Base-by-base conservation (phyloP, 441 rosid genomes). In the Euphorbia schlechtendalii region DNA sequence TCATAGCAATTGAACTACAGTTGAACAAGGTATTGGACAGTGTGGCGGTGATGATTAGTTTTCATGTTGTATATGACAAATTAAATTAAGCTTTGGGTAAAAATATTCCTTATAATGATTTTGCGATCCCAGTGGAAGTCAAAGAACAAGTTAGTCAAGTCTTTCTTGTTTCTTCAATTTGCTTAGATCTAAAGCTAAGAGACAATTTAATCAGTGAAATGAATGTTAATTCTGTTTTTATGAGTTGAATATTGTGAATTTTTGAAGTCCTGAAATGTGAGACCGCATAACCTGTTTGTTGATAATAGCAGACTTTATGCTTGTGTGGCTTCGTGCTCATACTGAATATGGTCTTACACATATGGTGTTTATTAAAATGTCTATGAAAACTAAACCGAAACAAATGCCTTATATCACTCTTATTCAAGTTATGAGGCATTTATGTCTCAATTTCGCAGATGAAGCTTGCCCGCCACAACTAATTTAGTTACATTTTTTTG, bases 1-100 rank as follows among this genome's bases (percentile, higher is more conserved):
- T n/a, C n/a, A n/a, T n/a, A n/a, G n/a, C n/a, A n/a, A n/a, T n/a
- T n/a, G n/a, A n/a, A n/a, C n/a, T n/a, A n/a, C n/a, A 28, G n/a
- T 53, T 64, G 56, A 48, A 48, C 45, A 56, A 91, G 96, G 94
- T 88, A 17, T 59, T 83, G 72, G 95, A 91, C 32, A 74, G 76
- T 13, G 98, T 88, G 79, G 75, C 85, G 0, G 40, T 74, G 20
- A 76, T 76, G 80, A 61, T 69, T 0, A 74, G 75, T 53, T 89
- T 91, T 63, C 85, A 83, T 66, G 76, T 79, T 6, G 74, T 81
- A 0, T 82, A 82, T 68, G 90, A 85, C 22, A 81, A 79, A 63
- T 7, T 91, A 69, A 74, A 65, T 57, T 78, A 69, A 17, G 84
- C 86, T 58, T 72, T 91, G 75, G 77, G 66, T 14, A 81, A 58